Conservation (phyloP, 352 stramenopile genomes). For the Globisporangium alternatum region DNA sequence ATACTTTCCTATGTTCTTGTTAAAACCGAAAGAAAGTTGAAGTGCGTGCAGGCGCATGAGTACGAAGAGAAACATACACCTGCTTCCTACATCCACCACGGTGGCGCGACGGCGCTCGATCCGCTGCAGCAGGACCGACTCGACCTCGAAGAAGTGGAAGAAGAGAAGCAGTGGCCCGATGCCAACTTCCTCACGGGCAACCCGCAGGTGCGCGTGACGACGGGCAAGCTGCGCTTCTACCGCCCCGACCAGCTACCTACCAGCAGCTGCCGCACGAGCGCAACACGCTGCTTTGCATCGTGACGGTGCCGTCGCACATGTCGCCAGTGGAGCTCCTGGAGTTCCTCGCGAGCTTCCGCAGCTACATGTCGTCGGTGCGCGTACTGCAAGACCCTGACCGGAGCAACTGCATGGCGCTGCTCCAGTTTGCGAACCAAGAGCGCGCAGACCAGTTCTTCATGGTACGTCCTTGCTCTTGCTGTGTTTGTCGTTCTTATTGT, state of each 20-base stretch:
- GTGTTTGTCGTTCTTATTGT: not conserved
- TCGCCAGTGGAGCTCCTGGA: constrained; percentile 82
- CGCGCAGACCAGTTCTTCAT: constrained; percentile 80
- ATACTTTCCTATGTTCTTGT: too few species aligned
- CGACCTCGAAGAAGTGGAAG: constrained; percentile 11
- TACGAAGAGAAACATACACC: constrained; percentile 33
- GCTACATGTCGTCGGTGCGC: constrained; percentile 72
- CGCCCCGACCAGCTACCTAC: constrained; percentile 44
- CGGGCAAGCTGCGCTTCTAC: constrained; percentile 81
- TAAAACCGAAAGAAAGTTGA: too few species aligned
- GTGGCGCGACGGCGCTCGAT: constrained; percentile 7
- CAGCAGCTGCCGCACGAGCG: constrained; percentile 59
- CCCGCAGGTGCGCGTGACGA: constrained; percentile 71
- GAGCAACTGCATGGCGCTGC: constrained; percentile 83
- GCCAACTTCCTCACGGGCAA: constrained; percentile 75
- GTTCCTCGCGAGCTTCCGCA: constrained; percentile 72
- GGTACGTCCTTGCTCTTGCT: constrained; percentile 16
- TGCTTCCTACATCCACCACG: constrained; percentile 18
- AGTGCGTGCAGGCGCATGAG: too few species aligned
- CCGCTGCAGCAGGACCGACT: constrained; percentile 6
- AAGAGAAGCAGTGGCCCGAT: constrained; percentile 27
- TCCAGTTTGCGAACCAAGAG: constrained; percentile 79
- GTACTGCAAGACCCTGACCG: constrained; percentile 80
- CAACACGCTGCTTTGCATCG: constrained; percentile 76
- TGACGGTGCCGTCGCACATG: constrained; percentile 84